phyloP scores from a whole-genome alignment of 1,284 basidiomycete genomes.

The Sporisorium sorghi region DNA sequence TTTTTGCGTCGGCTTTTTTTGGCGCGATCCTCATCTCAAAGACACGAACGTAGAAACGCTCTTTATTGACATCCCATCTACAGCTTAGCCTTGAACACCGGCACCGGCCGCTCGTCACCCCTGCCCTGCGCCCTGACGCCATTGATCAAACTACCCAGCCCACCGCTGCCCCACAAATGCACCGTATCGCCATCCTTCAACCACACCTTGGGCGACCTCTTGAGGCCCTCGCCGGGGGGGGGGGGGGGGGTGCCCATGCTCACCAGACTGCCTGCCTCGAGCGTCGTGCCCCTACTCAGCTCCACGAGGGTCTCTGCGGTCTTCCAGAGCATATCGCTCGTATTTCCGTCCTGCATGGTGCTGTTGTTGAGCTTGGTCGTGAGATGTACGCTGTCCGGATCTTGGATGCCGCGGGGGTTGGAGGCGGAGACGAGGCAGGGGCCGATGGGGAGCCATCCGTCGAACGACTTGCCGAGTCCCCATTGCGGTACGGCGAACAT shows the following conservation, averaged over 20 bases:
- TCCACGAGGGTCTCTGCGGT: conserved; percentile 55
- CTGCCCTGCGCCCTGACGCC: conserved; percentile 12
- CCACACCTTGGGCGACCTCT: conserved; percentile 77
- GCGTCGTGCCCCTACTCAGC: conserved; percentile 76
- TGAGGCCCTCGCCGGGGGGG: conserved; percentile 77
- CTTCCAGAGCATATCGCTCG: conserved; percentile 69
- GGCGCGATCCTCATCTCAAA: no score
- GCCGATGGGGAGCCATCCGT: conserved; percentile 50
- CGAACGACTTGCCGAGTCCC: conserved; percentile 55
- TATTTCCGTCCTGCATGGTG: conserved; percentile 79
- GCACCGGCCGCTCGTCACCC: conserved; percentile 12
- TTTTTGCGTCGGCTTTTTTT: no score
- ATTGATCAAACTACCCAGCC: conserved; percentile 42
- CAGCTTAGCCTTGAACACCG: conserved; percentile 28
- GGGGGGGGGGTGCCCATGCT: conserved; percentile 73
- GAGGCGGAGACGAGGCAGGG: conserved; percentile 34
- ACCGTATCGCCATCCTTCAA: conserved; percentile 82
- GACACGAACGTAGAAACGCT: no score
- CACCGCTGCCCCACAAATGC: conserved; percentile 34
- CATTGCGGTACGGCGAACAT: conserved; percentile 60
- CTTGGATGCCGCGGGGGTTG: conserved; percentile 73
- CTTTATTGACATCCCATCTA: no score
- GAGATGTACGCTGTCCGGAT: conserved; percentile 79
- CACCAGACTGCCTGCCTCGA: conserved; percentile 83
- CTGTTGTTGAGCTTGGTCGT: conserved; percentile 78